Base-by-base conservation (phyloP, 257 asterid genomes). In the Paulownia fortunei region DNA sequence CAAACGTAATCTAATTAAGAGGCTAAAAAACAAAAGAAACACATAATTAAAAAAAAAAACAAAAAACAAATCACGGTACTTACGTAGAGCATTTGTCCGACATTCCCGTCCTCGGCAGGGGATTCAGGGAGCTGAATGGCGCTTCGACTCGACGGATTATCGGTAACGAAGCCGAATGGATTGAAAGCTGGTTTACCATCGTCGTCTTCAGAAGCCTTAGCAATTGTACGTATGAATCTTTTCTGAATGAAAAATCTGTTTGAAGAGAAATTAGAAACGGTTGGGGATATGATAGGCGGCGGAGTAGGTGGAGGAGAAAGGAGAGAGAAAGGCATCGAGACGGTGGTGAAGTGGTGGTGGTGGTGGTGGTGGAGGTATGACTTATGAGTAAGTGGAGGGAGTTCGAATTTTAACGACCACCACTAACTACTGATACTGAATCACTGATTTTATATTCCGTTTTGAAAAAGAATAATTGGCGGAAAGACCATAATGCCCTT, bases 51-150 rank as follows among this genome's bases (percentile, higher is more conserved):
- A 36, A 46, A n/a, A 16, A 8, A 27, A 4, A 59, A n/a, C 3
- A 34, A 32, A 37, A 9, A 36, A 18, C 8, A 30, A 59, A 30
- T 36, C 1, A 41, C 10, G 55, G 49, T 66, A 52, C 74, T 86
- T 88, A 95, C 98, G 72, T 91, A 88, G 74, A 91, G 96, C 97
- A 95, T 82, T 86, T 95, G 99, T 46, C 99, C 98, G 42, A 93
- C 99, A 74, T 95, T 95, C 69, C 98, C 97, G 74, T 93, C 98
- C 84, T 95, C 99, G 6, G 99, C 99, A 0, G 99, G 99, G 19
- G 92, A 84, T 76, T 91, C 97, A 2, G 97, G 97, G 65, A 95
- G 91, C 89, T 95, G 99, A 80, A 95, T 95, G 36, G 99, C 99
- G 82, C 85, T 87, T 51, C 96, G 88, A 63, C 98, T 95, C 2